A percentile compares a stretch with the other conserved stretches of the same genome.
These are phyloP conservation scores for Cunninghamia lanceolata DNA, from an alignment of 75 land plant species.

Conservation along the genomic window DNA sequence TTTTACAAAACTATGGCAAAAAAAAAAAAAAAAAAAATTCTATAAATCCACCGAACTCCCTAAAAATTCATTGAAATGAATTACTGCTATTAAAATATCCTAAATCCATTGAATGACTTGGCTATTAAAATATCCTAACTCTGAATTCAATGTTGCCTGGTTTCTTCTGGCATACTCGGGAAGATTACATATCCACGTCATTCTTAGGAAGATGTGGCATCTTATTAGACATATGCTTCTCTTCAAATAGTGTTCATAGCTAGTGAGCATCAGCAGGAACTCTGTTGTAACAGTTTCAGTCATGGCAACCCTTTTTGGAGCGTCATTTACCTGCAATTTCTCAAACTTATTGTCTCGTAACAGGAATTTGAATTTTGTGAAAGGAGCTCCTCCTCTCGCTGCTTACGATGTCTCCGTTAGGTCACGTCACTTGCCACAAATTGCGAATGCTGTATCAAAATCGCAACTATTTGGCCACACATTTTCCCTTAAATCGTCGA, in stretches of 20 bases:
- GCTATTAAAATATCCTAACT: too few relatives aligned
- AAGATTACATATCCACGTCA: not conserved
- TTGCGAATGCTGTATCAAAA: conserved; percentile 23
- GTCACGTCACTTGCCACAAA: not conserved
- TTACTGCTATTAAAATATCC: too few relatives aligned
- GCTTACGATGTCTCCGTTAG: not conserved
- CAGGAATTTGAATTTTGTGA: not conserved
- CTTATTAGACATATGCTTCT: not conserved
- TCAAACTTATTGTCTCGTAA: not conserved
- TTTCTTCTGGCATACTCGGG: not conserved
- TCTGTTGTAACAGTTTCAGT: not conserved
- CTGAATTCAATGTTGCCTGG: not conserved
- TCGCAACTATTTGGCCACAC: conserved; percentile 17
- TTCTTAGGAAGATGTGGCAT: not conserved
- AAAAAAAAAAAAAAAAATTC: too few relatives aligned
- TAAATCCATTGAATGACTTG: too few relatives aligned
- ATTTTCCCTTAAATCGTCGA: conserved; percentile 18
- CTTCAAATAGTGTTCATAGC: not conserved
- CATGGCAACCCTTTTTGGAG: not conserved
- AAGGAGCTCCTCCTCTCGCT: not conserved
- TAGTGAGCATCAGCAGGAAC: not conserved
- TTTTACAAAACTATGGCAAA: too few relatives aligned
- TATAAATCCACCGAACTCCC: too few relatives aligned
- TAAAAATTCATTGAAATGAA: too few relatives aligned
- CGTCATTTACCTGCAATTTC: not conserved